phyloP scores from a whole-genome alignment of 1,284 basidiomycete species.

The Athelia psychrophila region DNA sequence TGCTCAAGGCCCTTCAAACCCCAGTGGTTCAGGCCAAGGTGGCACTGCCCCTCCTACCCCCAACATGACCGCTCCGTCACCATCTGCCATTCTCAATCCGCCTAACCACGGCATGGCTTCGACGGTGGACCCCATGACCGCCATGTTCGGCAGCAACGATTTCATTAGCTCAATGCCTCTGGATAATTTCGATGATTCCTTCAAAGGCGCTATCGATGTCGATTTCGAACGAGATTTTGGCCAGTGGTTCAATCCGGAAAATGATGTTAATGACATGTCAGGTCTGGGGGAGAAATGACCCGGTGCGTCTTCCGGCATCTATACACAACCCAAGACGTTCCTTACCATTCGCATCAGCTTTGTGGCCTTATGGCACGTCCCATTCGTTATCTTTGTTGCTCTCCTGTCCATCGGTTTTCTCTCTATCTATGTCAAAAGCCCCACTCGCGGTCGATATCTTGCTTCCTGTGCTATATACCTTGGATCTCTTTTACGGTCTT shows the following conservation, averaged over 20 bases:
- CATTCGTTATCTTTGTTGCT: too few relatives aligned
- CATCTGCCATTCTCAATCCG: slow-evolving; percentile 36
- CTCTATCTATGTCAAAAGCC: too few relatives aligned
- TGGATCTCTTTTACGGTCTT: too few relatives aligned
- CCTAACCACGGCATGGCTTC: slow-evolving; percentile 6
- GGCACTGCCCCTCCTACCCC: slow-evolving; percentile 50
- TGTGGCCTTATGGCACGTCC: too few relatives aligned
- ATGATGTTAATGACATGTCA: slow-evolving; percentile 14
- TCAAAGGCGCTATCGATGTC: slow-evolving; percentile 44
- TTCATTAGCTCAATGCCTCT: slow-evolving; percentile 39
- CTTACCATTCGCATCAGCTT: too few relatives aligned
- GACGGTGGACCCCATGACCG: slow-evolving; percentile 18
- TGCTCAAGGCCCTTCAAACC: not conserved
- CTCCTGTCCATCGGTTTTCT: too few relatives aligned
- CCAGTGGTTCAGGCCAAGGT: slow-evolving; percentile 14
- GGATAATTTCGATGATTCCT: slow-evolving; percentile 41
- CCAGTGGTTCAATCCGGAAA: slow-evolving; percentile 63
- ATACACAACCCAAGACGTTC: too few relatives aligned
- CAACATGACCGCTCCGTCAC: slow-evolving; percentile 41
- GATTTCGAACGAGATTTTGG: slow-evolving; percentile 68
- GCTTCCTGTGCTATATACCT: too few relatives aligned
- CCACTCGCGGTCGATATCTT: too few relatives aligned
- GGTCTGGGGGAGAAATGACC: too few relatives aligned
- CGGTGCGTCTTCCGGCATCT: too few relatives aligned
- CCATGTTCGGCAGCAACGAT: slow-evolving; percentile 32